phyloP scores from a whole-genome alignment of 352 stramenopile species.

The Bremia lactucae region DNA sequence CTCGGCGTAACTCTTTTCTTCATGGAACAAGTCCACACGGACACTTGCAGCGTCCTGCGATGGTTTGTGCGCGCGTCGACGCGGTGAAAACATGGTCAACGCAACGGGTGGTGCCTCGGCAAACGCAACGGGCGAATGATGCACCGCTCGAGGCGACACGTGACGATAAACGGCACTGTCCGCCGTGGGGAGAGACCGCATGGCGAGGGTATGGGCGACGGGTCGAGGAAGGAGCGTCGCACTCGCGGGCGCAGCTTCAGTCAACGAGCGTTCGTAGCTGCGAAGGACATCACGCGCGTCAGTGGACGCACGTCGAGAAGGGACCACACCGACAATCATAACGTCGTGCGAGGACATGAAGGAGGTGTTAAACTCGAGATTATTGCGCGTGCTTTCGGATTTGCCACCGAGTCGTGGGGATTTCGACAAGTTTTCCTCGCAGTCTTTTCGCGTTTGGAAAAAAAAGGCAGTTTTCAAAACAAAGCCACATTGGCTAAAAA shows the following conservation, averaged over 20 bases:
- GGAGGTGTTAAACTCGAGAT: slow-evolving; percentile 1
- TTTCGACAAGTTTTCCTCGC: slow-evolving; percentile 15
- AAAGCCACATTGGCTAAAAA: no score
- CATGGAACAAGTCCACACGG: slow-evolving; percentile 20
- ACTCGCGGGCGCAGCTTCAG: slow-evolving; percentile 5
- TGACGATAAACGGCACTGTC: slow-evolving; percentile 4
- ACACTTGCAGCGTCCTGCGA: slow-evolving; percentile 5
- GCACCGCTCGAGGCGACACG: slow-evolving; percentile 43
- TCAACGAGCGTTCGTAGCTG: slow-evolving; percentile 14
- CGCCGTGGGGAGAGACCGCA: background rate
- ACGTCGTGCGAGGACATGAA: slow-evolving; percentile 3
- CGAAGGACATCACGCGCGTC: slow-evolving; percentile 16
- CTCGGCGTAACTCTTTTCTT: slow-evolving; percentile 31
- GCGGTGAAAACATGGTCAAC: slow-evolving; percentile 50
- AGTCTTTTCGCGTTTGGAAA: slow-evolving; percentile 10
- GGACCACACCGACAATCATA: background rate
- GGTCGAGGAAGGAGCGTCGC: slow-evolving; percentile 5
- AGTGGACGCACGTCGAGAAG: slow-evolving; percentile 2
- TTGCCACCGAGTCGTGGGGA: slow-evolving; percentile 6
- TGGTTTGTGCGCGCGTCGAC: slow-evolving; percentile 24
- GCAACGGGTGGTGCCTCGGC: slow-evolving; percentile 21
- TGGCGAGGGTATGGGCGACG: slow-evolving; percentile 2
- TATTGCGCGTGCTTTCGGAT: background rate
- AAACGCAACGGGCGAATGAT: slow-evolving; percentile 51
- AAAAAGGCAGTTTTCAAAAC: no score